These are phyloP conservation scores for Hemileccinum impolitum DNA, from an alignment of 768 basidiomycete species.

Conservation along the genomic window DNA sequence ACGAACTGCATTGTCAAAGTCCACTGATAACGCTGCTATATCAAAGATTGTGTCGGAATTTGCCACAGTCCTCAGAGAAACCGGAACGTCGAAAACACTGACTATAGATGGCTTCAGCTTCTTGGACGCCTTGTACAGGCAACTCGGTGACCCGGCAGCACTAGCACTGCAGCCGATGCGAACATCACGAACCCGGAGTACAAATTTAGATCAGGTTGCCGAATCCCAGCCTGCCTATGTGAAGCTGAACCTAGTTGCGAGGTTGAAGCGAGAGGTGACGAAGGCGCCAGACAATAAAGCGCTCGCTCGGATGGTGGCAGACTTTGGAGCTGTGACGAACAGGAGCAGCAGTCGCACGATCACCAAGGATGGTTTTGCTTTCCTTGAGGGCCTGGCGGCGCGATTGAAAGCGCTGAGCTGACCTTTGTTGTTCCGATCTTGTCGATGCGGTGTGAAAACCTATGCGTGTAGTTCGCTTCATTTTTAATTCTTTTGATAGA, in stretches of 20 bases:
- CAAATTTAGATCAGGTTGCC: slow-evolving; percentile 37
- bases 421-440: neutral
- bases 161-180: slow-evolving; percentile 53
- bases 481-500: too few relatives aligned
- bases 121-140: slow-evolving; percentile 66
- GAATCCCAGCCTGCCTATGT: slow-evolving; percentile 47
- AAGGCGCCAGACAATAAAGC: slow-evolving; percentile 49
- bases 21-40: slow-evolving; percentile 54
- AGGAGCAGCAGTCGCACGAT: slow-evolving; percentile 65
- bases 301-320: slow-evolving; percentile 62
- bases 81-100: slow-evolving; percentile 60
- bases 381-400: slow-evolving; percentile 58
- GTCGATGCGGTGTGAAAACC: neutral
- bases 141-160: slow-evolving; percentile 65
- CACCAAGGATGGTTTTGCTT: slow-evolving; percentile 74
- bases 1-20: slow-evolving; percentile 38
- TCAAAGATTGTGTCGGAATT: slow-evolving; percentile 57
- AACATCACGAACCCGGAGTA: slow-evolving; percentile 39
- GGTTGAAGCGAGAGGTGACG: slow-evolving; percentile 53
- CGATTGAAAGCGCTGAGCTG: slow-evolving; percentile 39
- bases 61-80: slow-evolving; percentile 52
- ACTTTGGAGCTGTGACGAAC: slow-evolving; percentile 69
- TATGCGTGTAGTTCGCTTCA: too few relatives aligned
- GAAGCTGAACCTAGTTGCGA: slow-evolving; percentile 59
- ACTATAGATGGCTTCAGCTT: slow-evolving; percentile 72